Evolutionary conservation across 2,329 filamentous ascomycete genomes (phyloP).

Genomic region (Fusarium anthophilum): DNA sequence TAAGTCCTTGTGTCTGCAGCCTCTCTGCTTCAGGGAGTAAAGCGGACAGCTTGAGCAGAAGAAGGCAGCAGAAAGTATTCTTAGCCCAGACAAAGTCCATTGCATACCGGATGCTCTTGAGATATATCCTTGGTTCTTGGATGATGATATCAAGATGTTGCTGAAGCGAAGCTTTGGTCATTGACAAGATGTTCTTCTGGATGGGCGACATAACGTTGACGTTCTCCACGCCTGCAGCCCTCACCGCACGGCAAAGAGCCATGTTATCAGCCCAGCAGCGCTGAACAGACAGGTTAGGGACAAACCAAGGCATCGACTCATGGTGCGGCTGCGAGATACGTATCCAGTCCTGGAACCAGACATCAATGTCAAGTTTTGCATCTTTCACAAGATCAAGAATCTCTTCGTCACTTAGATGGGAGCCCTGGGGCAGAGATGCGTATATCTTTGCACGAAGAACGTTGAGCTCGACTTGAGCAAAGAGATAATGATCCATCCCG

Average conservation of each 20-base stretch:
- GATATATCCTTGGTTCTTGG: conserved; percentile 5
- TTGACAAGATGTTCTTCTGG: neutral
- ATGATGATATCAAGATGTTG: conserved; percentile 19
- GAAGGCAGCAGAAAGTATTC: conserved; percentile 7
- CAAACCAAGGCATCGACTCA: conserved; percentile 8
- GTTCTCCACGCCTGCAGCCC: conserved; percentile 12
- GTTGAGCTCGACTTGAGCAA: conserved; percentile 4
- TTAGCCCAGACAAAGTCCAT: conserved; percentile 26
- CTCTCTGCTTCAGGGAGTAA: neutral
- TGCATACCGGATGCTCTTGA: conserved; percentile 5
- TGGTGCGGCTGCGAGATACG: conserved; percentile 1
- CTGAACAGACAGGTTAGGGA: neutral
- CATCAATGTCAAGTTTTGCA: conserved; percentile 16
- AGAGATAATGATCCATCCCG: conserved; percentile 14
- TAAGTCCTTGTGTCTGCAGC: neutral
- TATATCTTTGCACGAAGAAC: conserved; percentile 19
- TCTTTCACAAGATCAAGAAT: conserved; percentile 9
- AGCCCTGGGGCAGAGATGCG: neutral
- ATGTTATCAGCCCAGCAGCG: conserved; percentile 23
- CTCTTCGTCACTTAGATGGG: neutral
- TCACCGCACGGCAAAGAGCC: conserved; percentile 6
- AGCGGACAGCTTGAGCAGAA: conserved; percentile 4
- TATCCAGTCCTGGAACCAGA: conserved; percentile 20
- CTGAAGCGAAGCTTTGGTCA: conserved; percentile 2
- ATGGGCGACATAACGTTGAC: conserved; percentile 11